Conservation (phyloP, 2,329 filamentous ascomycete genomes). For the Colletotrichum theobromicola region DNA sequence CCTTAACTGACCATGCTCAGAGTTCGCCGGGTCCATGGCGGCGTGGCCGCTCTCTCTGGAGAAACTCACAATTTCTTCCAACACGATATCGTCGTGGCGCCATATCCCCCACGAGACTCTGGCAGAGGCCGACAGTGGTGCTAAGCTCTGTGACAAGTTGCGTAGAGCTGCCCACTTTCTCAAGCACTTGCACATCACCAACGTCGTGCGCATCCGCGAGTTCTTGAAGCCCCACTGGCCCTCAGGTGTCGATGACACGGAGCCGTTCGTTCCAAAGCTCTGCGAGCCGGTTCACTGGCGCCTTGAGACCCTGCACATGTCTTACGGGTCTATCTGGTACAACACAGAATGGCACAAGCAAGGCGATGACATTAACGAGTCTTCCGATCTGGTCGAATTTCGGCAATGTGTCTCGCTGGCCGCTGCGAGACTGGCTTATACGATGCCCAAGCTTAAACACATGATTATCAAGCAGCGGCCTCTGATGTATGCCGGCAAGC, state of each 20-base stretch:
- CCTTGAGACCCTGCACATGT: conserved; percentile 21
- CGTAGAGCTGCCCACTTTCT: conserved; percentile 17
- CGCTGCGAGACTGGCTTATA: conserved; percentile 23
- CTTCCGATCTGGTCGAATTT: conserved; percentile 20
- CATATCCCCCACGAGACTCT: conserved; percentile 25
- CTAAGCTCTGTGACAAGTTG: conserved; percentile 15
- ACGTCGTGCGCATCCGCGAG: conserved; percentile 23
- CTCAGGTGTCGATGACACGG: conserved; percentile 5
- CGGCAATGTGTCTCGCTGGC: conserved; percentile 26
- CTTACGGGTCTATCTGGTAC: conserved; percentile 25
- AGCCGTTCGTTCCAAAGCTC: conserved; percentile 1
- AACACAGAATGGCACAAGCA: conserved; percentile 26
- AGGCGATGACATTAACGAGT: conserved; percentile 23
- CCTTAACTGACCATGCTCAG: not conserved
- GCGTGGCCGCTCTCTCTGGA: conserved; percentile 24
- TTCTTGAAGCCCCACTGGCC: conserved; percentile 26
- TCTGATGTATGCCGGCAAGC: conserved; percentile 28
- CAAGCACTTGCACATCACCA: conserved; percentile 18
- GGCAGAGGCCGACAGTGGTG: conserved; percentile 22
- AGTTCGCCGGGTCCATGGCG: conserved; percentile 18
- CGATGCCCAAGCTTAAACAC: conserved; percentile 25
- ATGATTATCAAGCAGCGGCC: conserved; percentile 25
- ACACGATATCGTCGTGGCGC: conserved; percentile 25
- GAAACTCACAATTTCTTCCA: conserved; percentile 19
- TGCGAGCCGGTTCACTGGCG: conserved; percentile 8